Evolutionary conservation across 2,329 filamentous ascomycete species (phyloP), one percentile per base, ranked within the genome.

Genomic region (Cladophialophora chaetospira): DNA sequence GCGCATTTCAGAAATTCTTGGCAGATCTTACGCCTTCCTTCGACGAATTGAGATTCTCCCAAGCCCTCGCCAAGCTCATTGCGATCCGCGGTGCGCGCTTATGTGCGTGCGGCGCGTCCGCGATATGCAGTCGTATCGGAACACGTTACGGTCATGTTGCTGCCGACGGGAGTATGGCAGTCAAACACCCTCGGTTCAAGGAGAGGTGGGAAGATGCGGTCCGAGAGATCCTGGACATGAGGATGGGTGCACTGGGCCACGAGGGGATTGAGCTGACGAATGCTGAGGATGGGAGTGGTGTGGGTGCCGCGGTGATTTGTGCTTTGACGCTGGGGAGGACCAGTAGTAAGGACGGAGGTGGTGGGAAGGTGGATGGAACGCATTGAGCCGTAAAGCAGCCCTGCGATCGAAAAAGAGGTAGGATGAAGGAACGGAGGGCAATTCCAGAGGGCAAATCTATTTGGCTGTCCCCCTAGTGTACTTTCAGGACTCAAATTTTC

Each of bases 91-190:
- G 92, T 29, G 94, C 94, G 42, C 89, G 94, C 62, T 84, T 99
- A 52, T 96, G 91, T 13, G 87, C 92, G 29, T 97, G 94, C 70
- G 94, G 94, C 76, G 90, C 97, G 52, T 91, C 93, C 10, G 94
- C 93, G 55, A 96, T 99, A 69, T 91, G 89, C 82, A 95, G 87
- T 77, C 97, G 97, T 86, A 97, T 97, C 83, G 83, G 84, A 64
- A 92, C 91, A 73, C 77, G 88, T 69, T 82, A 83, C 28, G 96
- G 90, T 77, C 93, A 97, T 73, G 94, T 97, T 40, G 94, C 94
- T 67, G 94, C 94, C 49, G 94, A 75, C 55, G 72, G 71, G 0
- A 68, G 68, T 43, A 72, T 75, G 13, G 72, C 71, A 17, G 74
- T 72, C 47, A 75, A 75, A 53, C 71, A 74, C 64, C 72, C 72